Evolutionary conservation across 164 flowering plant species (phyloP), one percentile per base, ranked within the genome.

Genomic region (Liriodendron chinense): DNA sequence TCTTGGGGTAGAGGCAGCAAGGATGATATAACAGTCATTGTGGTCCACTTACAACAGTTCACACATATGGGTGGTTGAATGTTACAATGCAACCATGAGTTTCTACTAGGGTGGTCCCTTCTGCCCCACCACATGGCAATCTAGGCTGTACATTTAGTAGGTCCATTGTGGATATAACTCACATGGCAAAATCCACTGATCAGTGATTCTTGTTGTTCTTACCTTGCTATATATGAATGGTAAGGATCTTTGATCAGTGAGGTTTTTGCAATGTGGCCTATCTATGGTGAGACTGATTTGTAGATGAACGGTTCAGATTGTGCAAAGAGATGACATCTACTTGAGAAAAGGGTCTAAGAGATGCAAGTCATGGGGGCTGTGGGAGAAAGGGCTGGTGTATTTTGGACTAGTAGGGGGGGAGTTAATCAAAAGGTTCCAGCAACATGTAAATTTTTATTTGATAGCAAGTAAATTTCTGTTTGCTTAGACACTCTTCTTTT

Each of bases 11-110:
- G 89, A 80, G 92, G 92, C 63, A 80, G 74, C 76, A 74, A 28
- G 56, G 92, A 87, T 74, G 90, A 89, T 71, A 82, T 85, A 12
- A 87, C 86, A 9, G 87, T 89, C 2, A 87, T 89, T 86, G 78
- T 86, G 26, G 76, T 89, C 69, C 21, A 84, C 47, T 84, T 88
- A 48, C 70, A 72, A 22, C 79, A 67, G n/a, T 83, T 76, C 28
- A 34, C 47, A 65, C 25, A 26, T 14, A 16, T 10, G 43, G 47
- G 14, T 67, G 21, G 47, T 26, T 16, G 16, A 67, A 64, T 64
- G 67, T 64, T 26, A 21, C 22, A n/a, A 18, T 22, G 1, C 64
- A 61, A 22, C 1, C 43, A 34, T 34, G 43, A 34, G 43, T 34
- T 34, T 34, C 5, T 34, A 34, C 43, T 34, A 34, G 43, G 43